phyloP scores from a whole-genome alignment of 306 rosid genomes.

The Prunus kanzakura region DNA sequence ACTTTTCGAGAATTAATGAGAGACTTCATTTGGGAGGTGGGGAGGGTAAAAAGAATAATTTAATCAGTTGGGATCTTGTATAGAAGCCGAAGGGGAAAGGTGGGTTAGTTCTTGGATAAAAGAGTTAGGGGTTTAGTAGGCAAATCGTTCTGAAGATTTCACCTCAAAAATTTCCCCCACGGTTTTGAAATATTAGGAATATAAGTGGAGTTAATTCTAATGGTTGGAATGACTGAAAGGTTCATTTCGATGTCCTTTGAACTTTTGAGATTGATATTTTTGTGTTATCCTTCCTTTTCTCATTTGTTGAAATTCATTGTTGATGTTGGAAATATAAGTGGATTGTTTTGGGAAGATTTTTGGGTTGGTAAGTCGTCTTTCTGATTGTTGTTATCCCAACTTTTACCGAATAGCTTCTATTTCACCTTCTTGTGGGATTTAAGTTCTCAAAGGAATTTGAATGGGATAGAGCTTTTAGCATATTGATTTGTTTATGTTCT shows the following conservation, averaged over 20 bases:
- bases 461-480: neutral
- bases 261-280: neutral
- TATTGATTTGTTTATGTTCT: neutral
- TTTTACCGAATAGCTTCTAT: neutral
- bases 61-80: neutral
- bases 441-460: neutral
- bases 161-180: neutral
- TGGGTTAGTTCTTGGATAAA: neutral
- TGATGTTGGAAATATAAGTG: neutral
- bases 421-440: neutral
- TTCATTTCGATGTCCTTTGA: neutral
- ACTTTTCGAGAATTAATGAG: neutral
- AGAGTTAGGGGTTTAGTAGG: neutral
- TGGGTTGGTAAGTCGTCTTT: neutral
- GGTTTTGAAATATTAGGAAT: neutral
- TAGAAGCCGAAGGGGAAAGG: neutral
- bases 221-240: neutral
- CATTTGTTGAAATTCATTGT: neutral
- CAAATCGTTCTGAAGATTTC: neutral
- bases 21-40: neutral
- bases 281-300: neutral
- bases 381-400: neutral
- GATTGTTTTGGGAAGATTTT: neutral
- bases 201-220: neutral
- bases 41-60: neutral